Evolutionary conservation across 495 filamentous ascomycete species (phyloP), one percentile per base, ranked within the genome.

Genomic region (Penicillium odoratum): DNA sequence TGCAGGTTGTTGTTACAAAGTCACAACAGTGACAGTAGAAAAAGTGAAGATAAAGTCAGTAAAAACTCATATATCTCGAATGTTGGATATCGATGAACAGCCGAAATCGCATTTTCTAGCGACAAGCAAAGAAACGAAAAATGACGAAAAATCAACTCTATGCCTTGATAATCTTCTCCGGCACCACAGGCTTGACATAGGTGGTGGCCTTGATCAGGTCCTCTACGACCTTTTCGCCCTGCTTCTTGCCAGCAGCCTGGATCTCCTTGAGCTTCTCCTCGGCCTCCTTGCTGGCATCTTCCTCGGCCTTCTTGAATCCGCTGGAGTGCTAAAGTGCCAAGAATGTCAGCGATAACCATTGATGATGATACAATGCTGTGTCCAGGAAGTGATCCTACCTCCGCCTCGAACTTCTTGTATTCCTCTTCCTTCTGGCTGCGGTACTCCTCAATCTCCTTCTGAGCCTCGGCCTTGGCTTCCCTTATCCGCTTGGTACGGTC

Each of bases 371-470:
- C 26, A 29, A 29, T 36, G 49, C 36, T 43, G 36, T 4, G 36
- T 53, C 8, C 47, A 15, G 48, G 48, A 11, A 30, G 29, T 42
- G 42, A 38, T 54, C 74, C 67, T 73, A 97, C 94, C 85, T 97
- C 88, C 48, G 88, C 80, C 78, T 98, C 92, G 68, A 94, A 97
- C 72, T 88, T 88, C 81, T 94, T 92, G 81, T 90, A 98, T 72
- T 98, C 93, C 8, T 88, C 86, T 56, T 98, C 95, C 78, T 96
- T 98, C 58, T 89, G 70, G 58, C 86, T 88, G 70, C 85, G 83
- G 81, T 98, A 98, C 38, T 92, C 91, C 51, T 98, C 95, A 66
- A 98, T 96, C 70, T 98, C 92, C 75, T 97, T 97, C 75, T 98
- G 94, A 49, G 94, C 94, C 71, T 98, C 93, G 67, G 83, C 84